Base-by-base conservation (phyloP, 2,329 filamentous ascomycete species). In the Neonectria hederae region DNA sequence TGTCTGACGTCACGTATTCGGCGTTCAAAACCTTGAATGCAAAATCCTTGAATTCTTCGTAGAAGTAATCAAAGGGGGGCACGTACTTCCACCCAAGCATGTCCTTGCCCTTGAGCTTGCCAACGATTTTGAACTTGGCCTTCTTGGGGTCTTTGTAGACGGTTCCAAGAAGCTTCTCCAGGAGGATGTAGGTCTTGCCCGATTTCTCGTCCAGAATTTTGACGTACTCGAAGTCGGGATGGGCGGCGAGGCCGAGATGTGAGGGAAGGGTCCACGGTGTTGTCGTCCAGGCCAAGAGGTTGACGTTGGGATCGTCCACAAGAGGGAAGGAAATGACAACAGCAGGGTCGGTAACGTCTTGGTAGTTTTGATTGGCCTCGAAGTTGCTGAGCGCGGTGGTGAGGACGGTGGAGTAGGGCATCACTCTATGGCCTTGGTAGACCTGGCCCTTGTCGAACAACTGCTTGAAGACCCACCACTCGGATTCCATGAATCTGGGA, bases 401-500 rank as follows among this genome's bases (percentile, higher is more conserved):
- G 75, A 97, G 86, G 17, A 91, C 93, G 2, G 94, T 97, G 30
- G 93, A 97, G 80, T 96, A 98, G 13, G 95, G 95, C 92, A 98
- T 96, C 67, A 98, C 93, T 75, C 90, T 89, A 79, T 96, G 92
- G 46, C 93, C 94, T 71, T 93, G 92, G 78, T 97, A 98, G 59
- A 97, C 93, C 66, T 91, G 85, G 61, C 89, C 92, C 81, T 97
- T 97, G 72, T 97, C 92, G 77, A 93, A 97, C 24, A 97, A 85
- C 77, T 95, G 89, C 83, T 96, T 97, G 84, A 97, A 97, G 19
- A 96, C 92, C 94, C 95, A 97, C 95, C 95, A 98, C 69, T 92
- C 89, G 0, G 92, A 91, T 82, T 97, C 95, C 95, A 97, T 98
- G 81, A 97, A 98, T 21, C 84, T 90, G n/a, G 90, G 86, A 78